Conservation (phyloP, 2,329 filamentous ascomycete genomes). For the Aspergillus thermomutatus region DNA sequence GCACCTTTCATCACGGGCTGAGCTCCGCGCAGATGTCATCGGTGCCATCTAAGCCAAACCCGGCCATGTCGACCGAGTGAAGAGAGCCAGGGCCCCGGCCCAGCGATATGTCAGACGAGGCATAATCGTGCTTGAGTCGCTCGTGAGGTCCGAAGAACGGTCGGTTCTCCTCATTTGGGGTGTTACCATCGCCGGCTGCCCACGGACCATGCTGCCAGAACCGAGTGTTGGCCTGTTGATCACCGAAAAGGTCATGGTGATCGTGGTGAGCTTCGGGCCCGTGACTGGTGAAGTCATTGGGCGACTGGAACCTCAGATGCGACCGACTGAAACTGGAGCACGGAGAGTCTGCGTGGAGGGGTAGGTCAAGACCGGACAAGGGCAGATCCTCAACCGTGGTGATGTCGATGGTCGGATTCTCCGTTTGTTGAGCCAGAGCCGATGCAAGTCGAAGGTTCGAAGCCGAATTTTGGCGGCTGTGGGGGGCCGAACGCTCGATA, state of each 20-base stretch:
- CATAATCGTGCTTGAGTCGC: conserved; percentile 43
- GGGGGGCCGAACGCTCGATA: conserved; percentile 33
- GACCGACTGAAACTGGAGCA: conserved; percentile 42
- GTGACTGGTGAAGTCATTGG: conserved; percentile 39
- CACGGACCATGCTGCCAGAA: conserved; percentile 45
- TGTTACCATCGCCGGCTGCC: conserved; percentile 41
- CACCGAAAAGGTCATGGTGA: conserved; percentile 43
- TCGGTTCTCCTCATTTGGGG: conserved; percentile 40
- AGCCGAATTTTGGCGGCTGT: conserved; percentile 36
- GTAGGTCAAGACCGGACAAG: conserved; percentile 35
- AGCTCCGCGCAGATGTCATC: conserved; percentile 36
- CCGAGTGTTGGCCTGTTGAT: conserved; percentile 44
- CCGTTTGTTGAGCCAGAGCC: conserved; percentile 38
- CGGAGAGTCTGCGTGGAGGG: conserved; percentile 41
- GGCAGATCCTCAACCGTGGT: conserved; percentile 39
- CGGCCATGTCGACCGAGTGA: conserved; percentile 45
- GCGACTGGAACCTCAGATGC: conserved; percentile 41
- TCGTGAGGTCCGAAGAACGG: conserved; percentile 44
- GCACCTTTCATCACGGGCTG: conserved; percentile 31
- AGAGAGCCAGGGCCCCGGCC: conserved; percentile 42
- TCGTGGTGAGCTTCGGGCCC: conserved; percentile 36
- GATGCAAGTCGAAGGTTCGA: conserved; percentile 38
- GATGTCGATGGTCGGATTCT: conserved; percentile 42
- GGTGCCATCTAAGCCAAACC: conserved; percentile 39
- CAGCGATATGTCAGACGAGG: conserved; percentile 42